Conservation (phyloP, 345 rosid genomes). For the Ricinus communis region DNA sequence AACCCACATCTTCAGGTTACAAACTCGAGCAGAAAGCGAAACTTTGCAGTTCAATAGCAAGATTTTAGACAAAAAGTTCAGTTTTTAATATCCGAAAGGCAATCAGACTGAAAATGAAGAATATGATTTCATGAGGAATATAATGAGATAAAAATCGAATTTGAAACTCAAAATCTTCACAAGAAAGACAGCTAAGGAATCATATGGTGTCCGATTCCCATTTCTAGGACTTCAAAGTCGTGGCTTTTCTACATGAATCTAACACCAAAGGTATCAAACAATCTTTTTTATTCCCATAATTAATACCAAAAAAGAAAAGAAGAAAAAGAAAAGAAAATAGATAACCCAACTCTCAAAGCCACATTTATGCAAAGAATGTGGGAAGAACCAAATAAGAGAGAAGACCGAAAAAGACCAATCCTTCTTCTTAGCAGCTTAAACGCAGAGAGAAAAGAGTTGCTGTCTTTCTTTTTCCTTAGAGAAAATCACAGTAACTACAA, state of each 20-base stretch:
- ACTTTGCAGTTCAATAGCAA: background rate
- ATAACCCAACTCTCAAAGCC: background rate
- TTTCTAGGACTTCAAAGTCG: background rate
- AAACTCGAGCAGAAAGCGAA: background rate
- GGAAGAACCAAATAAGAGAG: no score
- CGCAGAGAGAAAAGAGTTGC: no score
- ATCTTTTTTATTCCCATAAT: background rate
- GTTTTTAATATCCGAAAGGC: background rate
- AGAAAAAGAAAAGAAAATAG: no score
- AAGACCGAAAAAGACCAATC: no score
- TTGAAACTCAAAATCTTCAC: constrained; percentile 16
- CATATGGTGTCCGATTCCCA: background rate
- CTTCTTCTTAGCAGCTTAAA: no score
- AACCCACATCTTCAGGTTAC: constrained; percentile 7
- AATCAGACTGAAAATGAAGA: background rate
- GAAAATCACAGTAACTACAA: no score
- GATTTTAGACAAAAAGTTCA: constrained; percentile 3
- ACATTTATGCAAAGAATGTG: no score
- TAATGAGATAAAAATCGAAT: constrained; percentile 5
- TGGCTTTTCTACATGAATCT: background rate
- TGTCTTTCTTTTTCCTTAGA: no score
- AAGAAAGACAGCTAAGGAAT: constrained; percentile 17
- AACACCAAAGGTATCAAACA: background rate
- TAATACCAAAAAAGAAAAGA: background rate
- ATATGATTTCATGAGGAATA: background rate